These are phyloP conservation scores for Coniochaeta ligniaria DNA, from an alignment of 2,329 filamentous ascomycete genomes.

Conservation along the genomic window DNA sequence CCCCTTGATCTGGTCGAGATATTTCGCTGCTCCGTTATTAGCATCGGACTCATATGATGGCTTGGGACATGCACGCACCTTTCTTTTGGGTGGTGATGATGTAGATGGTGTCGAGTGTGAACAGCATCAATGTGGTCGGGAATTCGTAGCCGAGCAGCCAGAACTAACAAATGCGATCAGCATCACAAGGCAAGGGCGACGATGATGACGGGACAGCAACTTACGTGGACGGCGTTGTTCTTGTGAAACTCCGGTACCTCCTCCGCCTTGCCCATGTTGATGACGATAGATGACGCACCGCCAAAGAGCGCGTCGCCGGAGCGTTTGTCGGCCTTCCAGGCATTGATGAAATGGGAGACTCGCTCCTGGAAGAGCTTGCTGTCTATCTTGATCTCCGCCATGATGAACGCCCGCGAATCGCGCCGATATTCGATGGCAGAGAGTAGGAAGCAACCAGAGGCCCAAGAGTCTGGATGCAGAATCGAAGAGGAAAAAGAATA, in stretches of 20 bases:
- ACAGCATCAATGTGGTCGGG: constrained; percentile 86
- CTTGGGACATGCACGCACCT: constrained; percentile 43
- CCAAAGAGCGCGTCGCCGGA: constrained; percentile 77
- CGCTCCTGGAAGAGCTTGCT: constrained; percentile 90
- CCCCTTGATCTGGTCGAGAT: constrained; percentile 84
- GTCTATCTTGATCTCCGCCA: constrained; percentile 90
- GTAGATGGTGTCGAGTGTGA: constrained; percentile 82
- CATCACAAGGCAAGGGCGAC: neutral
- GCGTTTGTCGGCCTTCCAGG: constrained; percentile 96
- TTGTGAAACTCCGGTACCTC: constrained; percentile 85
- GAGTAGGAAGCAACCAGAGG: neutral
- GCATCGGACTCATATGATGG: constrained; percentile 17
- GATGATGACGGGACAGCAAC: constrained; percentile 24
- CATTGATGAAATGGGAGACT: constrained; percentile 74
- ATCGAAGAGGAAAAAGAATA: neutral
- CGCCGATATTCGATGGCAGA: neutral
- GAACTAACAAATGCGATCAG: constrained; percentile 52
- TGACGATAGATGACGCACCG: constrained; percentile 77
- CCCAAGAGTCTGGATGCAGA: neutral
- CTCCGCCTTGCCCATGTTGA: constrained; percentile 93
- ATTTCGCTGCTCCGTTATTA: constrained; percentile 59
- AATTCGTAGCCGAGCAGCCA: constrained; percentile 99
- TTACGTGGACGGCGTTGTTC: constrained; percentile 91
- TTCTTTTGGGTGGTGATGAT: constrained; percentile 97
- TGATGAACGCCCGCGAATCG: constrained; percentile 28